phyloP scores from a whole-genome alignment of 768 basidiomycete genomes.

The Mycena chlorophos region DNA sequence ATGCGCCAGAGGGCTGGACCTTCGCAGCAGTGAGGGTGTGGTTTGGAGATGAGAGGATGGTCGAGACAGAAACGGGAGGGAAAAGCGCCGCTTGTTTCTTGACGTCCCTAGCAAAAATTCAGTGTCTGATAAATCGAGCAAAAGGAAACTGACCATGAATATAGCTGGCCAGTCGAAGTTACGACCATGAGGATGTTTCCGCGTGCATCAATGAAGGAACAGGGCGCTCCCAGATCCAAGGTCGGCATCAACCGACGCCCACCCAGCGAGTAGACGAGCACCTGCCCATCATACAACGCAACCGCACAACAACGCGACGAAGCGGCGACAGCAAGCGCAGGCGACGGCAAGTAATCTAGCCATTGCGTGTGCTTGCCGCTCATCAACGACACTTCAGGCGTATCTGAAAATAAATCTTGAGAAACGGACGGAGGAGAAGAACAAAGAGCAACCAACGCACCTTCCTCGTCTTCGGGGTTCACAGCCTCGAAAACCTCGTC shows the following conservation, averaged over 20 bases:
- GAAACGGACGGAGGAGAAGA: conserved; percentile 2
- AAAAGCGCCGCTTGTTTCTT: conserved; percentile 66
- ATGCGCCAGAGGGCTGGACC: conserved; percentile 78
- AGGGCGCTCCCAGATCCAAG: conserved; percentile 68
- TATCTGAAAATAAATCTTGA: conserved; percentile 42
- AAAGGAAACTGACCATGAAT: conserved; percentile 61
- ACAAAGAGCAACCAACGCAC: conserved; percentile 36
- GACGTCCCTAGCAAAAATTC: conserved; percentile 58
- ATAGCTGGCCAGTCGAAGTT: conserved; percentile 69
- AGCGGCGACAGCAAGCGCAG: conserved; percentile 65
- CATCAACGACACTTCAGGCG: conserved; percentile 66
- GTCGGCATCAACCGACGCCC: conserved; percentile 86
- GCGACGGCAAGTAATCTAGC: conserved; percentile 84
- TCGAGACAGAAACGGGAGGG: conserved; percentile 59
- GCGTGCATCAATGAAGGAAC: conserved; percentile 65
- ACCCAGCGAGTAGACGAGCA: conserved; percentile 82
- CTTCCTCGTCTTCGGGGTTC: conserved; percentile 66
- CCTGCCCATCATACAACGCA: conserved; percentile 72
- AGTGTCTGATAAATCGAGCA: conserved; percentile 4
- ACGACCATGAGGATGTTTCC: conserved; percentile 69
- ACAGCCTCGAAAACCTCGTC: conserved; percentile 73
- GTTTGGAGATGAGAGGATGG: conserved; percentile 62
- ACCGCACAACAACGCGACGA: conserved; percentile 72
- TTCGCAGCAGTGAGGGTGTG: conserved; percentile 60
- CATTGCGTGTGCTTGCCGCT: conserved; percentile 75